These are phyloP conservation scores for Phellinidium pouzarii DNA, from an alignment of 1,284 basidiomycete genomes.

Conservation along the genomic window DNA sequence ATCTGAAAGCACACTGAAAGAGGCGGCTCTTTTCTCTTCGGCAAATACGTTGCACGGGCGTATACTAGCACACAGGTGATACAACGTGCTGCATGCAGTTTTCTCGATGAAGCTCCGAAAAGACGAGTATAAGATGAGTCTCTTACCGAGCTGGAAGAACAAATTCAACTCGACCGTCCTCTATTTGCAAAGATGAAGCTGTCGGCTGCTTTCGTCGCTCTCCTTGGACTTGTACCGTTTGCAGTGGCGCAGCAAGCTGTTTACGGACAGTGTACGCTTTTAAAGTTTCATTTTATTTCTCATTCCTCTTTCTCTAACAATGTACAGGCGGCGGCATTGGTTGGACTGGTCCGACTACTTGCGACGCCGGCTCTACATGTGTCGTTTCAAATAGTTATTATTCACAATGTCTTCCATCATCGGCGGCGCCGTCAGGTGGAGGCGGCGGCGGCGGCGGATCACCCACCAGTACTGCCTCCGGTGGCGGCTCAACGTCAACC, in stretches of 20 bases:
- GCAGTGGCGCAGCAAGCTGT: slow-evolving; percentile 27
- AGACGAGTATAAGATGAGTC: background rate
- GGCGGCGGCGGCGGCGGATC: background rate
- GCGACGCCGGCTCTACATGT: slow-evolving; percentile 28
- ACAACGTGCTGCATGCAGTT: background rate
- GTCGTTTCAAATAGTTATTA: slow-evolving; percentile 27
- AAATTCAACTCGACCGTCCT: background rate
- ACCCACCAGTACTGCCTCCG: slow-evolving; percentile 11
- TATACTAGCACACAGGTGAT: background rate
- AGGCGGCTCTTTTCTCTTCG: slow-evolving; percentile 2
- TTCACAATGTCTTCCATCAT: slow-evolving; percentile 29
- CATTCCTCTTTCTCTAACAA: slow-evolving; percentile 2
- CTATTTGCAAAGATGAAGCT: slow-evolving; percentile 23
- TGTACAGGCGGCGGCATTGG: slow-evolving; percentile 30
- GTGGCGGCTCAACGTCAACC: slow-evolving; percentile 7
- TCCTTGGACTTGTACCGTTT: slow-evolving; percentile 26
- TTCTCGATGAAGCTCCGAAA: slow-evolving; percentile 3
- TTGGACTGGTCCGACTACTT: slow-evolving; percentile 32
- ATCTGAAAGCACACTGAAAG: background rate
- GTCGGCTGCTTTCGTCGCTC: slow-evolving; percentile 25
- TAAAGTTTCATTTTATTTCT: background rate
- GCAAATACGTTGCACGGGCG: slow-evolving; percentile 1
- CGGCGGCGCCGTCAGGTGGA: slow-evolving; percentile 4
- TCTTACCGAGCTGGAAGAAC: background rate
- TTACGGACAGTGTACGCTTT: slow-evolving; percentile 31